A percentile compares a stretch with the other conserved stretches of the same genome.
phyloP scores from a whole-genome alignment of 2,329 filamentous ascomycete species.

The Aspergillus intermedius region DNA sequence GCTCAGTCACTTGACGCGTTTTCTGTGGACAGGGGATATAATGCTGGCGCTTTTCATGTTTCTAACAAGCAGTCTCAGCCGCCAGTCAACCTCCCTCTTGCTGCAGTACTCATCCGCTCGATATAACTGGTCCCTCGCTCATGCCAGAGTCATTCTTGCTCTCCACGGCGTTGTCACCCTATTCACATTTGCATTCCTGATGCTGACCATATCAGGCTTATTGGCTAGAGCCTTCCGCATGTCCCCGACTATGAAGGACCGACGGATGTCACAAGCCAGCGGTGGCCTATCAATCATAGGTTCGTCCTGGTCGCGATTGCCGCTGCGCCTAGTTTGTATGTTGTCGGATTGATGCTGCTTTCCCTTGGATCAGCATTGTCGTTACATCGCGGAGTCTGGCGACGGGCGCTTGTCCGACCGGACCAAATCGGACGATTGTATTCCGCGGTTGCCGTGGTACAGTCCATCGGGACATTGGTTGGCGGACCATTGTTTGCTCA shows the following conservation, averaged over 20 bases:
- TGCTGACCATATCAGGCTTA: conserved; percentile 15
- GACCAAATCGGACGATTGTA: conserved; percentile 25
- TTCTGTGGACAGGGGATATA: conserved; percentile 17
- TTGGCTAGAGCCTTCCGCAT: conserved; percentile 12
- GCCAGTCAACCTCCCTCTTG: conserved; percentile 17
- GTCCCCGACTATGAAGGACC: conserved; percentile 16
- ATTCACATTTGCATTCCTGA: conserved; percentile 15
- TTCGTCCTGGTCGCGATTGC: conserved; percentile 11
- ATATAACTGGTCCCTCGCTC: conserved; percentile 23
- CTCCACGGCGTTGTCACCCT: conserved; percentile 18
- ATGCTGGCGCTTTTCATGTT: conserved; percentile 15
- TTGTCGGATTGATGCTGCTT: conserved; percentile 16
- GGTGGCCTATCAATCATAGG: conserved; percentile 17
- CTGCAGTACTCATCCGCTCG: conserved; percentile 25
- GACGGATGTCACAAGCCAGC: conserved; percentile 14
- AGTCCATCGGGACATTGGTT: conserved; percentile 15
- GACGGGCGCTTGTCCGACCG: conserved; percentile 17
- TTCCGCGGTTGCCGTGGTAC: conserved; percentile 18
- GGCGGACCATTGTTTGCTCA: conserved; percentile 22
- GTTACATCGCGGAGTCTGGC: conserved; percentile 19
- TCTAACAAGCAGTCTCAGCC: conserved; percentile 18
- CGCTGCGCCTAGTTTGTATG: conserved; percentile 6
- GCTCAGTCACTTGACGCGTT: conserved; percentile 15
- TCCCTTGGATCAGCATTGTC: conserved; percentile 18
- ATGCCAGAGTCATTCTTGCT: conserved; percentile 23